Evolutionary conservation across 2,329 filamentous ascomycete species (phyloP), one percentile per base, ranked within the genome.

Genomic region (Fusarium oxysporum): DNA sequence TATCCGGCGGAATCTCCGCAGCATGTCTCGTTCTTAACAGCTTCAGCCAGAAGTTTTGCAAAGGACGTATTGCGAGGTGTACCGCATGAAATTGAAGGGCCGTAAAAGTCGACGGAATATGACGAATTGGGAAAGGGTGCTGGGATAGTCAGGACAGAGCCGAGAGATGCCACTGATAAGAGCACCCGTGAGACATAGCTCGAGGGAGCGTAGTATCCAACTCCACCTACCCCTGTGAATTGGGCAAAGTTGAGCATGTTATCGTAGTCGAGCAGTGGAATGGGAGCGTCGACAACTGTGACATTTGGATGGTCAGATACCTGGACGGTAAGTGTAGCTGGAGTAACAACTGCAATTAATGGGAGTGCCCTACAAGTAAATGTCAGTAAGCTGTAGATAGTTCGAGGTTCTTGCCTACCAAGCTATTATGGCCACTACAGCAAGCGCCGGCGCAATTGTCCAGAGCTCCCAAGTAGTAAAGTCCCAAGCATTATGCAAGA

Each of bases 81-180:
- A 3, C 1, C 14, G 17, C 69, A 72, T 3, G 50, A 63, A 0
- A 72, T 33, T 2, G 48, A 38, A 13, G 67, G 69, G 1, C 67
- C 69, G 2, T 63, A 38, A 10, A 64, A 64, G 1, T 68, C 21
- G 5, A 63, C 8, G 2, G 44, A 13, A 3, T 72, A 71, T 8
- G 68, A 71, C 0, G 63, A 68, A 5, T 71, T 72, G 0, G 69
- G 58, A 9, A 57, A 72, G 0, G 69, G 69, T 8, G 69, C 68
- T 4, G 50, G 14, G 1, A 72, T 44, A 7, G 35, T 45, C 0
- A 56, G n/a, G 9, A 71, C 68, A 0, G 33, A 38, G 2, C 47
- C 48, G 0, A 51, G 48, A 25, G 48, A 51, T 25, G 48, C 48
- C 0, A 51, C 48, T 35, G 48, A 51, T 14, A 51, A 35, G 17